Base-by-base conservation (phyloP, 2,329 filamentous ascomycete genomes). In the Chaetomiaceae sp. region DNA sequence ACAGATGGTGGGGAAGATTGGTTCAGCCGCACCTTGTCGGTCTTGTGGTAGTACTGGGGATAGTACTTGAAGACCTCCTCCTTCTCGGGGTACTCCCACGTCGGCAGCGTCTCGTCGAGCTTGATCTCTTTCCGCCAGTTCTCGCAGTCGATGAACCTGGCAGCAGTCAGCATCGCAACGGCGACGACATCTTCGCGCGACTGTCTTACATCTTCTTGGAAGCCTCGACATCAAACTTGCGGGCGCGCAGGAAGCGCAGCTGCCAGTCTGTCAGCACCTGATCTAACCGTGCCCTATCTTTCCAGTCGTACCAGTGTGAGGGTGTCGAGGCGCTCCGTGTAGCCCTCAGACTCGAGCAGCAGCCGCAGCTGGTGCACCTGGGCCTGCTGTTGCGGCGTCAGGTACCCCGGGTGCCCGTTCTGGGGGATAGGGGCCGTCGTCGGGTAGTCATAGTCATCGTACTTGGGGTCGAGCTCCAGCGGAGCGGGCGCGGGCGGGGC, bases 11-110 rank as follows among this genome's bases (percentile, higher is more conserved):
- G n/a, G 29, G n/a, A 43, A 14, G 38, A 31, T 7, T 20, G 25
- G 37, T 11, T 3, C 12, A 20, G 22, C 9, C 38, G 52, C 70
- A 86, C 84, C 75, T 90, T 91, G 74, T 94, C 89, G 12, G 85
- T 92, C 78, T 96, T 96, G 82, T 99, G 94, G 78, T 99, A 99
- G 79, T 94, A 99, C 75, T 99, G 94, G 44, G 90, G 90, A 75
- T 99, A 99, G 79, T 88, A 96, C 73, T 92, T 78, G 72, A 89
- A 89, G 55, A 99, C 82, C 68, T 92, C 71, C 51, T 81, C 66
- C 73, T 92, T 94, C 80, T 96, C 91, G 59, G 80, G 79, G 76
- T 96, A 96, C 56, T 94, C 84, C 78, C 95, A 96, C 63, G 76
- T 86, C 59, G 82, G 83, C 51, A 92, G 83, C 34, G 89, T 80